Percentiles rank a stretch among this genome's conserved stretches.
Evolutionary conservation across 176 grass and related monocot species (phyloP).

Genomic region (maize (Zea mays)): Zm-B73-REFERENCE-NAM-5.0 NC_050096.1:278572001-278572500

Average conservation of each 20-base stretch:
- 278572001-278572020: slow-evolving; percentile 62
- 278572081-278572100: slow-evolving; percentile 56
- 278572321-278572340: slow-evolving; percentile 84
- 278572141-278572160: slow-evolving; percentile 76
- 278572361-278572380: slow-evolving; percentile 84
- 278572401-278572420: slow-evolving; percentile 72
- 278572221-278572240: slow-evolving; percentile 80
- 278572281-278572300: slow-evolving; percentile 81
- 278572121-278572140: slow-evolving; percentile 74
- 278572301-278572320: slow-evolving; percentile 77
- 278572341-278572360: slow-evolving; percentile 75
- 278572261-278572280: slow-evolving; percentile 71
- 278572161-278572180: slow-evolving; percentile 67
- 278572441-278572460: slow-evolving; percentile 91
- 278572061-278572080: slow-evolving; percentile 84
- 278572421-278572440: slow-evolving; percentile 88
- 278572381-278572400: slow-evolving; percentile 83
- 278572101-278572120: slow-evolving; percentile 69
- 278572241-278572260: slow-evolving; percentile 60
- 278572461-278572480: slow-evolving; percentile 71
- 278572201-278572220: slow-evolving; percentile 71
- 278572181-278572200: slow-evolving; percentile 73
- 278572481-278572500: slow-evolving; percentile 84
- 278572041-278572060: slow-evolving; percentile 84
- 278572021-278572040: slow-evolving; percentile 69